Evolutionary conservation across 106 monocot species (phyloP), one percentile per base, ranked within the genome.

Genomic region (Alisma plantagoaquatica): DNA sequence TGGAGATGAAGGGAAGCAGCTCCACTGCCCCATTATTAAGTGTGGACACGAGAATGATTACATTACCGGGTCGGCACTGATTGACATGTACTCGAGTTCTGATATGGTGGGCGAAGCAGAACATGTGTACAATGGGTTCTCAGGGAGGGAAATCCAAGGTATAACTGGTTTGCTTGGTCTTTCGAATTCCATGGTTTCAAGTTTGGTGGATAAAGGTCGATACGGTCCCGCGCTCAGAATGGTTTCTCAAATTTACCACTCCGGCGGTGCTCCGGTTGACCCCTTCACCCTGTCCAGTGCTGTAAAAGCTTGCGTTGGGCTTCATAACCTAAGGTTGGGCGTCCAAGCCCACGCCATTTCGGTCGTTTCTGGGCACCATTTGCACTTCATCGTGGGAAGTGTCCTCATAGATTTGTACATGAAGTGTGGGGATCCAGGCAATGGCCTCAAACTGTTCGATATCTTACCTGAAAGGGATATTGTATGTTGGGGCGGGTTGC

Each of bases 11-110:
- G 91, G 91, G 19, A 53, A 31, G 19, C 60, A 67, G 44, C 52
- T 92, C 43, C 91, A 92, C 67, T 23, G 45, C 33, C 69, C 70
- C 57, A 48, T 79, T 26, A 43, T 86, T 19, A 86, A 69, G 62
- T 73, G 17, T 58, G 84, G 91, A 31, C 76, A 16, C 16, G 64
- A 53, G 16, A 42, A 30, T 5, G 55, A 53, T 24, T 18, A 1
- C 0, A 30, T 57, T 57, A 61, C 43, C 26, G 61, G 64, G 1
- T 59, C 78, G 25, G 65, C 91, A 25, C 78, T 92, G 22, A 68
- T 92, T 35, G 61, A 73, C 58, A 86, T 92, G 91, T 92, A 92
- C 43, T 64, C 75, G 14, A 78, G 63, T 12, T 76, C 66, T 54
- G 61, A 53, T 7, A 21, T 16, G 15, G 49, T 86, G 10, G 46